Evolutionary conservation across 192 early-diverging fungal genomes (phyloP), one percentile per base, ranked within the genome.

Genomic region (Backusella psychrophila): DNA sequence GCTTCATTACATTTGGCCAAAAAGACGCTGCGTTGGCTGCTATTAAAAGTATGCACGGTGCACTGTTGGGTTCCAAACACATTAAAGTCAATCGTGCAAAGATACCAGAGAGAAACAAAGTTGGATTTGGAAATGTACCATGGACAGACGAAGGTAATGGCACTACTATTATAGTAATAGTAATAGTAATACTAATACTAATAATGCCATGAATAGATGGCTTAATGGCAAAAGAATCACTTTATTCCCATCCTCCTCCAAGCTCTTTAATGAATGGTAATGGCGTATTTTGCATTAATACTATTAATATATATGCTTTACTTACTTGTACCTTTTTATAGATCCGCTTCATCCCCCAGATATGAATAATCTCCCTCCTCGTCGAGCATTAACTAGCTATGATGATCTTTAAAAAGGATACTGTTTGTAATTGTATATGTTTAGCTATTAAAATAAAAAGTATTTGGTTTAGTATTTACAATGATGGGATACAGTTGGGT

Each of bases 31-130:
- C 86, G 6, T 72, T 77, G 21, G 56, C 76, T 56, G 86, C 86
- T 23, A 74, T 87, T 33, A 78, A 80, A 26, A 80, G 77, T 52
- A 87, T 87, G 86, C 80, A 87, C 35, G 86, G 86, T 8, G 73
- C 75, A 9, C 74, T 75, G 21, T 9, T 87, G n/a, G 86, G 84
- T 7, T 80, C 79, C 5, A 70, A 72, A 36, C 53, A 56, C 36
- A 82, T 84, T 46, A 79, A 79, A 76, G 86, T 87, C 69, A 87
- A 87, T 38, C 82, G 86, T 11, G 86, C 86, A 34, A 87, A 87
- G 65, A 87, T 87, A 71, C 86, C 86, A 21, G 86, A 87, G 73
- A 69, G 86, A 38, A 87, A 87, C 66, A 82, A 84, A 6, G 84
- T 82, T 69, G 86, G 86, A 15, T 87, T 87, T 77, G 86, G 84